Conservation (phyloP, 441 rosid genomes). For the Manihot esculenta region DNA sequence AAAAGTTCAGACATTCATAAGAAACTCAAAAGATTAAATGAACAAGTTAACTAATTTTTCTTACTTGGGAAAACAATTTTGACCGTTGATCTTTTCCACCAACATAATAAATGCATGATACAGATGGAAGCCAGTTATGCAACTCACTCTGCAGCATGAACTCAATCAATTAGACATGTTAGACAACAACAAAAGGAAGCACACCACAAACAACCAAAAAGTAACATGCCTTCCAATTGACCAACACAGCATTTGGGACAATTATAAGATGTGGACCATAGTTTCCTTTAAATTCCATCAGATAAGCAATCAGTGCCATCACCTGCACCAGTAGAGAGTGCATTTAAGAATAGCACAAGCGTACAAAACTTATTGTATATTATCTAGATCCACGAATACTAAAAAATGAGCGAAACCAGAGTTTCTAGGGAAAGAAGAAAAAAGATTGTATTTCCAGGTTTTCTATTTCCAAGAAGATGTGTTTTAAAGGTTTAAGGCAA, state of each 20-base stretch:
- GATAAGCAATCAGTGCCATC: constrained; percentile 98
- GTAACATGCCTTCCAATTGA: constrained; percentile 96
- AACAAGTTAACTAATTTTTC: constrained; percentile 15
- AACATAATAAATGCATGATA: constrained; percentile 93
- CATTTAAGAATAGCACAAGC: constrained; percentile 6
- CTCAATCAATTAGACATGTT: constrained; percentile 23
- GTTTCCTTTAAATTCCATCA: constrained; percentile 99
- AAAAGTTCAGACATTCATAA: constrained; percentile 27
- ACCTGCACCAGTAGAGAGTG: constrained; percentile 50
- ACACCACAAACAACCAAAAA: constrained; percentile 15
- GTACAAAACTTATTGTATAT: not conserved
- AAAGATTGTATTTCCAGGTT: not conserved
- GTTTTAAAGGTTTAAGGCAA: constrained; percentile 9
- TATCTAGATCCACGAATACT: not conserved
- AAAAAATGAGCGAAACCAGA: constrained; percentile 1
- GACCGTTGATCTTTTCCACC: constrained; percentile 95
- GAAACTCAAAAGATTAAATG: constrained; percentile 7
- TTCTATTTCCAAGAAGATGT: not conserved
- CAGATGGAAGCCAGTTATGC: constrained; percentile 96
- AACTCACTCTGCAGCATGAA: constrained; percentile 82
- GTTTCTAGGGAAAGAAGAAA: constrained; percentile 8
- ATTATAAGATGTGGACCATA: constrained; percentile 99
- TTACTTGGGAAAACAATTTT: constrained; percentile 94
- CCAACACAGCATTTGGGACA: constrained; percentile 99
- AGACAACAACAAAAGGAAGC: constrained; percentile 14